Conservation (phyloP, 495 filamentous ascomycete species). For the Copromyces sp. region DNA sequence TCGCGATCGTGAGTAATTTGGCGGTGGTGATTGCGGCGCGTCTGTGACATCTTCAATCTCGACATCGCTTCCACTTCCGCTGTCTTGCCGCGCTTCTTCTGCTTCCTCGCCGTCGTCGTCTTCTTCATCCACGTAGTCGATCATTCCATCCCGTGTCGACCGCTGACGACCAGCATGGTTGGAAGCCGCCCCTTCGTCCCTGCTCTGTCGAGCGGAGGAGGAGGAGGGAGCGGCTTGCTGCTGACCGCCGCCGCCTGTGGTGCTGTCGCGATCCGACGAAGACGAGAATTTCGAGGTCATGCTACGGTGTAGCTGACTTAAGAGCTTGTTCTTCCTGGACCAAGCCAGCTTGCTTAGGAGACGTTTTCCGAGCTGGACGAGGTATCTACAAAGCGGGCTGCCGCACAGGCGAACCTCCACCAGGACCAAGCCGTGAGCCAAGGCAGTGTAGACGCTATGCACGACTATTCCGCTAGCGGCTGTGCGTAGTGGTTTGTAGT, state of each 20-base stretch:
- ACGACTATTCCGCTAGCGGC: neutral
- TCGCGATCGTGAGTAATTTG: neutral
- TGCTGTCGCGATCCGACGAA: neutral
- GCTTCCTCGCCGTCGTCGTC: neutral
- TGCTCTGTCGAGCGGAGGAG: neutral
- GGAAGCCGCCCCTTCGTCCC: neutral
- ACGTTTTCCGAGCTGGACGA: conserved; percentile 2
- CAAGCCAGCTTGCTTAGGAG: neutral
- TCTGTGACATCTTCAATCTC: neutral
- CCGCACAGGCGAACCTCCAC: conserved; percentile 2
- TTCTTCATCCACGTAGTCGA: neutral
- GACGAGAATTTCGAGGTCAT: neutral
- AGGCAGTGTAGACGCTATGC: neutral
- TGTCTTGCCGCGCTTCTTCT: neutral
- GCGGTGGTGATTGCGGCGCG: neutral
- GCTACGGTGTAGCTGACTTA: neutral
- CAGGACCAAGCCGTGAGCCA: neutral
- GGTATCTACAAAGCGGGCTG: conserved; percentile 6
- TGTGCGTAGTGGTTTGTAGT: neutral
- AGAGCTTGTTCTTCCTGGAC: neutral
- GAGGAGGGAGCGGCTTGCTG: neutral
- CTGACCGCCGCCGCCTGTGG: neutral
- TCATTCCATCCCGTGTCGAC: neutral
- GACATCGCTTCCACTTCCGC: neutral
- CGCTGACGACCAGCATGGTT: neutral